These are phyloP conservation scores for Brassica carinata DNA, from an alignment of 345 rosid species.

Conservation along the genomic window DNA sequence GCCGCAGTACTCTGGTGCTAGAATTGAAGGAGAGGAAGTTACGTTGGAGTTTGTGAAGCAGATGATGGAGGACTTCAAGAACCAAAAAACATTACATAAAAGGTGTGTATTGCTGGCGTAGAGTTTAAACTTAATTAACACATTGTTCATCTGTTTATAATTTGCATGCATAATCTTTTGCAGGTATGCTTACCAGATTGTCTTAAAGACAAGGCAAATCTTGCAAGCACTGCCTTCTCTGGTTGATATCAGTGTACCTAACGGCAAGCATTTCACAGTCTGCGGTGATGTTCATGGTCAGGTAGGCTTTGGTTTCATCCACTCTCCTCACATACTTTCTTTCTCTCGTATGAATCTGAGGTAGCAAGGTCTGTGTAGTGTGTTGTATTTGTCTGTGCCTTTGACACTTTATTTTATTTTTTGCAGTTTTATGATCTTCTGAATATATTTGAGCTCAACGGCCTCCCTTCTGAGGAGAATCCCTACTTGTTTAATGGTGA, in stretches of 20 bases:
- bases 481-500: constrained; percentile 97
- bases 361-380: not conserved
- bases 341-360: not conserved
- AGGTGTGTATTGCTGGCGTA: constrained; percentile 46
- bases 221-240: constrained; percentile 75
- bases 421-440: constrained; percentile 94
- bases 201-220: constrained; percentile 82
- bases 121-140: constrained; percentile 25
- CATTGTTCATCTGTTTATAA: constrained; percentile 11
- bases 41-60: constrained; percentile 88
- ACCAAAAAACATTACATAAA: constrained; percentile 85
- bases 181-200: constrained; percentile 93
- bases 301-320: constrained; percentile 47
- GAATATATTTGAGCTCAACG: constrained; percentile 93
- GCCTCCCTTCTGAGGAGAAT: constrained; percentile 95
- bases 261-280: constrained; percentile 76
- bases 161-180: constrained; percentile 29
- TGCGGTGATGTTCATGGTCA: constrained; percentile 99
- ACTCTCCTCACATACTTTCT: not conserved
- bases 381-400: constrained; percentile 11
- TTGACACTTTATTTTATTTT: constrained; percentile 18
- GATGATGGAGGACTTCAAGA: constrained; percentile 94
- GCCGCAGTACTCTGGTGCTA: constrained; percentile 93
- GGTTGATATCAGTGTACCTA: constrained; percentile 75
- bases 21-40: constrained; percentile 83